Evolutionary conservation across 495 filamentous ascomycete genomes (phyloP).

Genomic region (Talaromyces trachyspermus): DNA sequence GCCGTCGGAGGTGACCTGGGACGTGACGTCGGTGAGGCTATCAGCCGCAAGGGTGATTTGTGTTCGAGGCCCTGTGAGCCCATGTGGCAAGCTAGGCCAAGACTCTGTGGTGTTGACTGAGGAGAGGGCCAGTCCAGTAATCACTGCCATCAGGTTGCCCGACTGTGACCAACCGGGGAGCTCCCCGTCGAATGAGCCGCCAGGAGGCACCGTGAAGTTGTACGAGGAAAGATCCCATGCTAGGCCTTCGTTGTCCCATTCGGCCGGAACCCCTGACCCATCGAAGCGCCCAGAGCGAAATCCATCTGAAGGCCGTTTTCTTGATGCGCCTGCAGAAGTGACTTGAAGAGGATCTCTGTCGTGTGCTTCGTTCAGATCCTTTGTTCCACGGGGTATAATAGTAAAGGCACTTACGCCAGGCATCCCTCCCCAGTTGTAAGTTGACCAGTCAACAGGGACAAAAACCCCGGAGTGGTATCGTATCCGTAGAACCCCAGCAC

Average conservation of each 20-base stretch:
- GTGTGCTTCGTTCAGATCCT: too few species aligned
- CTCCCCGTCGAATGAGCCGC: conserved; percentile 21
- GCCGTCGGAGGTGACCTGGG: not conserved
- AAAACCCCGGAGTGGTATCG: too few species aligned
- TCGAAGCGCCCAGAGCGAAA: conserved; percentile 41
- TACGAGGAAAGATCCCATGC: conserved; percentile 28
- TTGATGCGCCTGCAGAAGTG: conserved; percentile 26
- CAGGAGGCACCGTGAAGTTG: conserved; percentile 16
- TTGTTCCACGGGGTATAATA: too few species aligned
- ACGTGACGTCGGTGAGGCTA: not conserved
- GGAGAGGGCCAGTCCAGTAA: conserved; percentile 21
- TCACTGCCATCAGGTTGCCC: conserved; percentile 25
- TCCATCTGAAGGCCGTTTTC: conserved; percentile 37
- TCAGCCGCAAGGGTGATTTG: not conserved
- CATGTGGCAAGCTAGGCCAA: too few species aligned
- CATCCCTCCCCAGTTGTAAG: too few species aligned
- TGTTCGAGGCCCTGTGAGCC: too few species aligned
- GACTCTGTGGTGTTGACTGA: conserved; percentile 12
- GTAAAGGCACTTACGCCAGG: too few species aligned
- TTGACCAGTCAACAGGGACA: too few species aligned
- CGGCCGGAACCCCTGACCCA: conserved; percentile 41
- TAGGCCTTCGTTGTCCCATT: conserved; percentile 20
- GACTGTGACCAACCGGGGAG: conserved; percentile 34
- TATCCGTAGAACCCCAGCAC: too few species aligned
- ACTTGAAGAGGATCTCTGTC: conserved; percentile 19